phyloP scores from a whole-genome alignment of 1,139 yeast genomes.

The Scheffersomyces cryptocercus region DNA sequence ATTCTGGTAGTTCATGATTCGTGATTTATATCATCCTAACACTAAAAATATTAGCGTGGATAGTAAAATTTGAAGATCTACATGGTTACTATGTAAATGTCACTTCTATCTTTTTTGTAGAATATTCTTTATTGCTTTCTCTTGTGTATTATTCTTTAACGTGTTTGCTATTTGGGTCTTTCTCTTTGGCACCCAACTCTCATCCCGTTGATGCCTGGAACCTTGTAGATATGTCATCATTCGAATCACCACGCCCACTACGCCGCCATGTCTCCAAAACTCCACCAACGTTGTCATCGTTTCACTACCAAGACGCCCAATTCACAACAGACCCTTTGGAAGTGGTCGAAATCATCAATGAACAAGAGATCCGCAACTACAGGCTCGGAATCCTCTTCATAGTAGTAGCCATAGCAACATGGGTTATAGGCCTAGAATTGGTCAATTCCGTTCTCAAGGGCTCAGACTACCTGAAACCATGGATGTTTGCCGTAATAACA shows the following conservation, averaged over 20 bases:
- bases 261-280: not conserved
- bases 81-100: too few species aligned
- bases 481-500: conserved; percentile 45
- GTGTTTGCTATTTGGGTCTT: too few species aligned
- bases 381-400: conserved; percentile 43
- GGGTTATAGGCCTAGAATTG: conserved; percentile 53
- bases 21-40: too few species aligned
- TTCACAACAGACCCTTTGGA: conserved; percentile 28
- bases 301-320: not conserved
- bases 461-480: conserved; percentile 49
- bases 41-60: too few species aligned
- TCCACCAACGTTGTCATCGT: not conserved
- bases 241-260: not conserved
- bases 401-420: conserved; percentile 41
- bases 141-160: too few species aligned
- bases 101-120: too few species aligned
- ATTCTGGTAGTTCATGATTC: not conserved
- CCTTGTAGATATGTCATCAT: too few species aligned
- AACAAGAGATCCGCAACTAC: conserved; percentile 45
- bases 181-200: too few species aligned
- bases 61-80: too few species aligned
- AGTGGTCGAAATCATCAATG: conserved; percentile 46
- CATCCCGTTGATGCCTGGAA: too few species aligned
- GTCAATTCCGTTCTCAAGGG: conserved; percentile 51
- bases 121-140: too few species aligned